Evolutionary conservation across 2,329 filamentous ascomycete genomes (phyloP).

Genomic region (Sporothrix protearum): DNA sequence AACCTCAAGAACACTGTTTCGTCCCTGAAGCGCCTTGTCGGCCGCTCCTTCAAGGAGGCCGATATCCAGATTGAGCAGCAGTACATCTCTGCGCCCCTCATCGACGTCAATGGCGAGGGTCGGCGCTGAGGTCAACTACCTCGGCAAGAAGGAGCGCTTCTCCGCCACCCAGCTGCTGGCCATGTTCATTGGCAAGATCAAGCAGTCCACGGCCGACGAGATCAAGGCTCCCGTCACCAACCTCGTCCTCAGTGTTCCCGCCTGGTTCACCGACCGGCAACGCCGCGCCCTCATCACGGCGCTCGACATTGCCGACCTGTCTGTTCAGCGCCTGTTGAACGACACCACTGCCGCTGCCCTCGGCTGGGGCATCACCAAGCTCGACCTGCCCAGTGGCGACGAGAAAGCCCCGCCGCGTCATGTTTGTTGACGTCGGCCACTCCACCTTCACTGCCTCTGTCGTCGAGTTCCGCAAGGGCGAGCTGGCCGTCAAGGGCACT

Average conservation of each 20-base stretch:
- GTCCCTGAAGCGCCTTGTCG: conserved; percentile 87
- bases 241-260: conserved; percentile 87
- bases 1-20: conserved; percentile 99
- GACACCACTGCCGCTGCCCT: conserved; percentile 95
- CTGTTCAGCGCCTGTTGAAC: conserved; percentile 91
- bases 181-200: conserved; percentile 96
- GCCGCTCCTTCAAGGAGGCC: conserved; percentile 81
- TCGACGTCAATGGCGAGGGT: conserved; percentile 91
- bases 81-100: conserved; percentile 78
- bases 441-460: conserved; percentile 93
- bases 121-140: conserved; percentile 87
- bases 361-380: conserved; percentile 96
- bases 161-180: conserved; percentile 88
- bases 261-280: conserved; percentile 96
- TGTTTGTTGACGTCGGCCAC: conserved; percentile 93
- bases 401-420: conserved; percentile 89
- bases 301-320: conserved; percentile 87
- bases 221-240: conserved; percentile 88
- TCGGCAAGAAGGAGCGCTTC: conserved; percentile 94
- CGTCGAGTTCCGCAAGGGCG: conserved; percentile 95
- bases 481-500: conserved; percentile 88
- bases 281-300: conserved; percentile 86
- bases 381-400: conserved; percentile 81
- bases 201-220: conserved; percentile 80
- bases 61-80: conserved; percentile 92